Percentiles rank a stretch among this genome's conserved stretches.
phyloP scores from a whole-genome alignment of 2,329 filamentous ascomycete genomes.

The Paracorniculantispora psalliotae region DNA sequence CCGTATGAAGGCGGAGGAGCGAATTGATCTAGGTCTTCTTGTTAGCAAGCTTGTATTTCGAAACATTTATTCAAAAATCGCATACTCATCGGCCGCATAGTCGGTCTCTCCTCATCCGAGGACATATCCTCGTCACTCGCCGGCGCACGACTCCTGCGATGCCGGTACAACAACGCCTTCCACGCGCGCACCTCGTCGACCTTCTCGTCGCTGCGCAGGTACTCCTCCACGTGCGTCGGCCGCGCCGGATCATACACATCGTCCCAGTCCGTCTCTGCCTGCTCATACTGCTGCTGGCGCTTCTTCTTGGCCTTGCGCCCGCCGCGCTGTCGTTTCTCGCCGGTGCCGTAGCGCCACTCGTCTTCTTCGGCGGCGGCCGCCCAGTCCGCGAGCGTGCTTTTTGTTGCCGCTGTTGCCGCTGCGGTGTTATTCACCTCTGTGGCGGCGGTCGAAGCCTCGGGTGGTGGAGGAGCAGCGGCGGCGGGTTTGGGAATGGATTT shows the following conservation, averaged over 20 bases:
- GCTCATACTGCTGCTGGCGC: constrained; percentile 49
- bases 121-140: constrained; percentile 31
- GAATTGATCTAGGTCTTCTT: constrained; percentile 45
- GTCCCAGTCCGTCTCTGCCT: constrained; percentile 74
- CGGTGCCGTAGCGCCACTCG: constrained; percentile 64
- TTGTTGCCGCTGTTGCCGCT: constrained; percentile 37
- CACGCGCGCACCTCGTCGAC: constrained; percentile 76
- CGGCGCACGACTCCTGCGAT: constrained; percentile 50
- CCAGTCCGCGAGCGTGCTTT: constrained; percentile 77
- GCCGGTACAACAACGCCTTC: constrained; percentile 75
- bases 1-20: constrained; percentile 54
- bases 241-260: constrained; percentile 82
- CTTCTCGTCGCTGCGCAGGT: constrained; percentile 77
- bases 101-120: constrained; percentile 32
- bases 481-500: constrained; percentile 33
- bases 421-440: constrained; percentile 34
- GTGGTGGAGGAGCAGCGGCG: constrained; percentile 22
- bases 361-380: constrained; percentile 71
- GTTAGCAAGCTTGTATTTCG: constrained; percentile 17
- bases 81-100: constrained; percentile 31
- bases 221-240: constrained; percentile 81
- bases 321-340: constrained; percentile 67
- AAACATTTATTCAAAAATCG: neutral
- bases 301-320: constrained; percentile 74
- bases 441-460: constrained; percentile 22